Percentiles rank a stretch among this genome's conserved stretches.
These are phyloP conservation scores for Cyamopsis tetragonoloba DNA, from an alignment of 306 rosid species.

Conservation along the genomic window DNA sequence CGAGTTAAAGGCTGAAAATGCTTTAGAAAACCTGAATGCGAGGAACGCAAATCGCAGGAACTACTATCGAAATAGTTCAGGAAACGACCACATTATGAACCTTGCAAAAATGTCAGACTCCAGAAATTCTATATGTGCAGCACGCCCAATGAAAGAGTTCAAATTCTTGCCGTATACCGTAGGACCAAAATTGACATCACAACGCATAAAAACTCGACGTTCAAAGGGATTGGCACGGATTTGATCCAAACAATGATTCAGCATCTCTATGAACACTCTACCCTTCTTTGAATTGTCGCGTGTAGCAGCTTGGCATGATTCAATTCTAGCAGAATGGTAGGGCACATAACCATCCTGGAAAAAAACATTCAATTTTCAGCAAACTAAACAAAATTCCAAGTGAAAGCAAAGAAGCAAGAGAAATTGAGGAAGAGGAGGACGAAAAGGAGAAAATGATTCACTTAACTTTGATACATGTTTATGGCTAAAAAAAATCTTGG, in stretches of 20 bases:
- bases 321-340: constrained; percentile 91
- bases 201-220: constrained; percentile 70
- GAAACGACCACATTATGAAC: constrained; percentile 95
- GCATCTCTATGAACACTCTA: constrained; percentile 74
- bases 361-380: constrained; percentile 17
- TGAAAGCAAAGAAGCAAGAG: neutral
- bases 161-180: constrained; percentile 84
- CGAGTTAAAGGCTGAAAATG: neutral
- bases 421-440: neutral
- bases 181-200: constrained; percentile 86
- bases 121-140: constrained; percentile 89
- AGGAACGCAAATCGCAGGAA: neutral
- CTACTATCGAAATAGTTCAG: constrained; percentile 56
- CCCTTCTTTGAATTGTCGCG: constrained; percentile 67
- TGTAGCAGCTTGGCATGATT: constrained; percentile 80
- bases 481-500: too few species aligned
- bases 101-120: constrained; percentile 77
- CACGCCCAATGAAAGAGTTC: constrained; percentile 77
- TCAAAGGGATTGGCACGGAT: constrained; percentile 57
- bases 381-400: neutral
- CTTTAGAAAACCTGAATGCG: constrained; percentile 7
- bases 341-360: constrained; percentile 93
- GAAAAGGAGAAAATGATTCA: neutral
- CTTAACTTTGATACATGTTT: too few species aligned
- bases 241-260: constrained; percentile 83